phyloP scores from a whole-genome alignment of 805 yeast genomes.

The Starmera caribaea region DNA sequence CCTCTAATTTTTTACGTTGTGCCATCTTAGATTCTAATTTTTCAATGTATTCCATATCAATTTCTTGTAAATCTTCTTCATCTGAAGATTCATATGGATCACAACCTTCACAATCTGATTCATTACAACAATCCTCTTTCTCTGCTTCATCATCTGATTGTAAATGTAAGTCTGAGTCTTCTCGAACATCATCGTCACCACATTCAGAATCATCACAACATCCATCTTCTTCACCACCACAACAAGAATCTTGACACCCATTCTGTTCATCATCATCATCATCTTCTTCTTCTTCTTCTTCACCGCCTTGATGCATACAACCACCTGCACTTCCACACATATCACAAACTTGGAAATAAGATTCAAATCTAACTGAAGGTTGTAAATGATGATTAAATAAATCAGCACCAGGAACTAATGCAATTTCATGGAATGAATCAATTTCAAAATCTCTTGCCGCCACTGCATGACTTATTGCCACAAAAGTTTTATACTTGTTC shows the following conservation, averaged over 20 bases:
- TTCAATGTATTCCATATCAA: conserved; percentile 19
- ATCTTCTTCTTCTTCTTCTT: conserved; percentile 7
- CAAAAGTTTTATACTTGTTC: conserved; percentile 35
- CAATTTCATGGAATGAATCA: conserved; percentile 65
- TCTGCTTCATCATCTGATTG: conserved; percentile 1
- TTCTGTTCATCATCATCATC: conserved; percentile 15
- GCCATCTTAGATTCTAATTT: conserved; percentile 13
- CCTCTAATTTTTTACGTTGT: not conserved
- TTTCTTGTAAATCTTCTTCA: conserved; percentile 14
- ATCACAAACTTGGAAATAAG: conserved; percentile 41
- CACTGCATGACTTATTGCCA: conserved; percentile 48
- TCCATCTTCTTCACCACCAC: conserved; percentile 1
- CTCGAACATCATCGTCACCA: conserved; percentile 1
- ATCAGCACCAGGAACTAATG: conserved; percentile 87
- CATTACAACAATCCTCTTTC: conserved; percentile 10
- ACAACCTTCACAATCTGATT: conserved; percentile 9
- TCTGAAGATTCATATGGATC: conserved; percentile 10
- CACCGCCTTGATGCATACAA: conserved; percentile 29
- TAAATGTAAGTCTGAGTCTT: not conserved
- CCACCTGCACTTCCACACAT: conserved; percentile 36
- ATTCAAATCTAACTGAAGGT: conserved; percentile 63
- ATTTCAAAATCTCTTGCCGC: conserved; percentile 76
- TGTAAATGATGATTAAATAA: conserved; percentile 64
- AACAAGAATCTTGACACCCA: conserved; percentile 14
- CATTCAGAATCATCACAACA: conserved; percentile 8